These are phyloP conservation scores for Pyrenophora graminea DNA, from an alignment of 2,329 filamentous ascomycete species.

Conservation along the genomic window DNA sequence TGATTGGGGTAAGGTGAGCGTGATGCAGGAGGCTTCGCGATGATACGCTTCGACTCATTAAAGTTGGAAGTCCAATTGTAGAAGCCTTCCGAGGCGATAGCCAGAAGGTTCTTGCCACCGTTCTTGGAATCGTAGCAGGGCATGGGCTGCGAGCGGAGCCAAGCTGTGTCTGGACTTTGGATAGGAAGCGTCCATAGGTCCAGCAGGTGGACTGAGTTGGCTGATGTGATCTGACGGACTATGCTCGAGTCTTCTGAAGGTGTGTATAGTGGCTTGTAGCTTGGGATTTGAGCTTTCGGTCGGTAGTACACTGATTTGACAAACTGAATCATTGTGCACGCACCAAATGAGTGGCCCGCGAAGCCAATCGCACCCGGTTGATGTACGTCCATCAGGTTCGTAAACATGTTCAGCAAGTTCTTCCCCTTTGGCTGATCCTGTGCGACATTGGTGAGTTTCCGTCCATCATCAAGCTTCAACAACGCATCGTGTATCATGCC, in stretches of 20 bases:
- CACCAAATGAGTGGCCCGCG: constrained; percentile 81
- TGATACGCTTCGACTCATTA: constrained; percentile 66
- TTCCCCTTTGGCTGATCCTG: constrained; percentile 46
- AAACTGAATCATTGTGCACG: constrained; percentile 73
- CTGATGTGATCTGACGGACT: constrained; percentile 67
- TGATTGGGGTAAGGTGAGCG: constrained; percentile 48
- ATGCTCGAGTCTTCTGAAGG: constrained; percentile 62
- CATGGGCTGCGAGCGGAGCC: constrained; percentile 73
- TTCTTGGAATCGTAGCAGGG: constrained; percentile 64
- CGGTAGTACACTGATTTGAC: constrained; percentile 78
- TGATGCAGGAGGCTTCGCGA: constrained; percentile 62
- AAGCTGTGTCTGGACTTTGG: constrained; percentile 63
- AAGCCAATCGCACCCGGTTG: constrained; percentile 74
- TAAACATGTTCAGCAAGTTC: constrained; percentile 62
- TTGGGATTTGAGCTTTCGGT: constrained; percentile 51
- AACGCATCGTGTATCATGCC: constrained; percentile 71
- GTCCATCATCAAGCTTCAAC: constrained; percentile 65
- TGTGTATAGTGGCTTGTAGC: constrained; percentile 63
- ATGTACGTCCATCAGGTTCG: constrained; percentile 66
- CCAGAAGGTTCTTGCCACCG: constrained; percentile 63
- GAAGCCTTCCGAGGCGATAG: constrained; percentile 76
- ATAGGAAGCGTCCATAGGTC: constrained; percentile 83
- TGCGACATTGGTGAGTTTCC: constrained; percentile 52
- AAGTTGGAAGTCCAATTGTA: constrained; percentile 77
- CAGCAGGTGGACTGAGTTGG: constrained; percentile 69